Evolutionary conservation across 495 filamentous ascomycete genomes (phyloP), one percentile per base, ranked within the genome.

Genomic region (Penicillium lividum): DNA sequence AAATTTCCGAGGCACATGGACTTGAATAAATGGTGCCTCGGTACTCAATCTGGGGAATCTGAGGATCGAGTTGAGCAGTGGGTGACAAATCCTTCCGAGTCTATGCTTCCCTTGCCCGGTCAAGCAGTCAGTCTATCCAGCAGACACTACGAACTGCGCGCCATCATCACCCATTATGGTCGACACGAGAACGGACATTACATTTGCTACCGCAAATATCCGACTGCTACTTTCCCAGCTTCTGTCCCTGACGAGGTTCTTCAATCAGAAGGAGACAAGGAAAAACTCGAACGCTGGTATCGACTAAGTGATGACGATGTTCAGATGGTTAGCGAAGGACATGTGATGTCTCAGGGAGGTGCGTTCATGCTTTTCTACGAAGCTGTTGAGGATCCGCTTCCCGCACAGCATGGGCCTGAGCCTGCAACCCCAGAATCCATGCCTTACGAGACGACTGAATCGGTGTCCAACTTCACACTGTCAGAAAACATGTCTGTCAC

Each of bases 311-410:
- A 97, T 66, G 89, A 95, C 45, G 84, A 89, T 54, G 92, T 97
- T 8, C 81, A 74, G 57, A 81, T 82, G 61, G 91, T 91, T 52
- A 80, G 81, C 18, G 92, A 96, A 72, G 76, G 81, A 11, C 80
- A 80, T 33, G 93, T 94, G 0, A 80, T 96, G 52, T 77, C 73
- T 2, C 90, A 93, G 63, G 84, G 86, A n/a, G 92, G 89, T 13
- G 93, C 89, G 1, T 98, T 97, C 65, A 97, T 98, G 93, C 79
- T 98, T 8, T 97, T 98, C 73, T 98, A 98, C 65, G 94, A 98
- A 66, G 68, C 69, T 8, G 54, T 77, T 10, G 69, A 73, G 25
- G 53, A 16, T 8, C 47, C 38, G 3, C 1, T 36, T 25, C 42
- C 46, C 5, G 27, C 9, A 6, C 16, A n/a, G 7, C 30, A 30